Evolutionary conservation across 1,284 basidiomycete species (phyloP), one percentile per base, ranked within the genome.

Genomic region (Boletus semigastroideus): DNA sequence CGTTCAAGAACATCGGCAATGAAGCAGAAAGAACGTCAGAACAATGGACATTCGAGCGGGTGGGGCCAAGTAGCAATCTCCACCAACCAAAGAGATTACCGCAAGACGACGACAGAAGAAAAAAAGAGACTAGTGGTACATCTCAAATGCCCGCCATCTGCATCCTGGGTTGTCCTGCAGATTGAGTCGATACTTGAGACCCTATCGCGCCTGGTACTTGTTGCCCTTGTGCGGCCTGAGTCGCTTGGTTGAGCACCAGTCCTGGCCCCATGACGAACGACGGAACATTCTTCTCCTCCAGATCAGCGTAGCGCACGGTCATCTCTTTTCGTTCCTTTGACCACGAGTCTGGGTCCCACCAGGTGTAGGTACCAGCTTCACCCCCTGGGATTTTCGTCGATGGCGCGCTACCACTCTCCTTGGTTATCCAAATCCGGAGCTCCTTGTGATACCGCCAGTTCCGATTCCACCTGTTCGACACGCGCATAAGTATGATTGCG

Each of bases 371-470:
- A 19, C 94, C 94, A 56, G 89, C 84, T 72, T 97, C 94, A 64
- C 90, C 92, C 41, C 89, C 89, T n/a, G 81, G 83, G 27, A 94
- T 87, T 74, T 96, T 95, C 65, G 91, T 86, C 51, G 88, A 88
- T 20, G 90, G 86, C 55, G 87, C 79, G 41, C 87, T 88, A 34
- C 87, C 89, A 42, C 82, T 86, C 72, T 97, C 94, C 69, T 96
- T 97, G 45, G 94, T 97, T 68, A 98, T 83, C 96, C 96, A 99
- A 59, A 96, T 76, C 56, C 91, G 87, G 55, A 94, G 78, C 62
- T 96, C 93, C 72, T 95, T 98, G 82, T 98, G 95, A 74, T 92
- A 99, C 60, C 96, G 79, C 96, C 96, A 99, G 73, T 96, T 96
- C 59, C 96, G 87, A 71, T 93, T 92, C 77, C 88, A 97, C 65